Evolutionary conservation across 2,329 filamentous ascomycete genomes (phyloP).

Genomic region (Verticillium isaacii): DNA sequence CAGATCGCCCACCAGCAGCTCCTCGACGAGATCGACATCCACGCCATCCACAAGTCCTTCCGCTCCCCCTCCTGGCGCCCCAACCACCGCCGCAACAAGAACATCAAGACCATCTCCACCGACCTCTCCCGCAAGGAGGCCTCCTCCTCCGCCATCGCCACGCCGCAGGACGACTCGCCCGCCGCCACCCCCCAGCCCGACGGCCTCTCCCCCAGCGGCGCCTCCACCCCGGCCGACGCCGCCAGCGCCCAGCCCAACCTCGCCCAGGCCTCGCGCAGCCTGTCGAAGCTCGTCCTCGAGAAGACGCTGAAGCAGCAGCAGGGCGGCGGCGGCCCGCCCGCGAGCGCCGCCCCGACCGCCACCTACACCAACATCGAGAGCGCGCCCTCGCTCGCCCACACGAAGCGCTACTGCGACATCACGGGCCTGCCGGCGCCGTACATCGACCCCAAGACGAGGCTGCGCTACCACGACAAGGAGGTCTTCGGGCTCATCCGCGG

Average conservation of each 20-base stretch:
- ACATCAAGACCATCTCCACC: conserved; percentile 91
- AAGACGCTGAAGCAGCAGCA: conserved; percentile 57
- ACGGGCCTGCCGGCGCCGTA: conserved; percentile 91
- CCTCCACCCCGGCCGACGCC: conserved; percentile 50
- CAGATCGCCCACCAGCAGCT: conserved; percentile 80
- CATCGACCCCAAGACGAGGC: conserved; percentile 86
- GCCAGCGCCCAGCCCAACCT: conserved; percentile 56
- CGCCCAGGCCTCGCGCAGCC: conserved; percentile 79
- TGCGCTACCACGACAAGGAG: conserved; percentile 91
- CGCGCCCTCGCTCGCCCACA: conserved; percentile 78
- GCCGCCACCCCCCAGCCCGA: conserved; percentile 61
- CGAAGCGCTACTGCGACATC: conserved; percentile 91
- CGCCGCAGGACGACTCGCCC: conserved; percentile 62
- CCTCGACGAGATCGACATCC: conserved; percentile 88
- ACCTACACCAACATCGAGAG: conserved; percentile 98
- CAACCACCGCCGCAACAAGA: conserved; percentile 95
- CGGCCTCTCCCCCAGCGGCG: conserved; percentile 52
- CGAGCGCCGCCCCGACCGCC: conserved; percentile 68
- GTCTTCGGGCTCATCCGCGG: conserved; percentile 79
- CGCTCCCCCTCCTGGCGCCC: conserved; percentile 88
- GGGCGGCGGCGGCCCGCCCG: conserved; percentile 55
- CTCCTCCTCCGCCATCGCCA: conserved; percentile 66
- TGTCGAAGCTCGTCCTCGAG: conserved; percentile 84
- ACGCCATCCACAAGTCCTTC: conserved; percentile 81
- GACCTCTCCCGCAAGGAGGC: conserved; percentile 86